Percentiles rank a stretch among this genome's conserved stretches.
These are phyloP conservation scores for Fusarium kyushuense DNA, from an alignment of 2,329 filamentous ascomycete species.

Conservation along the genomic window DNA sequence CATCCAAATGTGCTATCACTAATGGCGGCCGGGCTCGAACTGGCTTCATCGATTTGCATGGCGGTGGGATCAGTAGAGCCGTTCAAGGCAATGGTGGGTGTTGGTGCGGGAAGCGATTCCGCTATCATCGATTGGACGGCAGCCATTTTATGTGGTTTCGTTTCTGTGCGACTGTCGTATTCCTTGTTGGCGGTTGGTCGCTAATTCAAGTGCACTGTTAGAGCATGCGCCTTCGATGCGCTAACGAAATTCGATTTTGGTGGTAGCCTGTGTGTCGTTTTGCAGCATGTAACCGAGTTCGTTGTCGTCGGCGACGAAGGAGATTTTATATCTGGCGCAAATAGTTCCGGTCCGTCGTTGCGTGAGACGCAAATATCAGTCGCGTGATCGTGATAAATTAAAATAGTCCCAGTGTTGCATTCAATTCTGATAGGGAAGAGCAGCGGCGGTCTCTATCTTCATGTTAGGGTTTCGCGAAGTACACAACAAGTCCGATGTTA, in stretches of 20 bases:
- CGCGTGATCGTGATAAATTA: background rate
- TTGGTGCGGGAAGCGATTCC: conserved; percentile 51
- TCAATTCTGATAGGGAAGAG: background rate
- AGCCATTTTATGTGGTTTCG: conserved; percentile 49
- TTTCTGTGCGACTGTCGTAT: background rate
- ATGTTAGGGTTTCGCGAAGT: conserved; percentile 20
- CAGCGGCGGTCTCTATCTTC: conserved; percentile 1
- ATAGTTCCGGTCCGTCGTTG: background rate
- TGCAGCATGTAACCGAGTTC: conserved; percentile 2
- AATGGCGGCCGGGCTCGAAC: conserved; percentile 51
- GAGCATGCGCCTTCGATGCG: conserved; percentile 19
- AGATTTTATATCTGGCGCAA: conserved; percentile 17
- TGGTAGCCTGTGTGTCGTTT: background rate
- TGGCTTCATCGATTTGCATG: conserved; percentile 54
- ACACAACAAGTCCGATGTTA: conserved; percentile 12
- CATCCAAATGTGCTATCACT: conserved; percentile 59
- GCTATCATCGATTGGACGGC: conserved; percentile 55
- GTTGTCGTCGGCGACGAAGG: background rate
- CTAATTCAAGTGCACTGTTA: conserved; percentile 28
- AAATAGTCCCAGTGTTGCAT: background rate
- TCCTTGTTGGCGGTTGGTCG: conserved; percentile 17
- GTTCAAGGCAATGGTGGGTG: conserved; percentile 43
- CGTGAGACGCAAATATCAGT: conserved; percentile 1
- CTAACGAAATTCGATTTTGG: background rate
- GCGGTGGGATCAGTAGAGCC: conserved; percentile 42